Evolutionary conservation across 441 rosid species (phyloP), one percentile per base, ranked within the genome.

Genomic region (Pelargonium fulgidum): DNA sequence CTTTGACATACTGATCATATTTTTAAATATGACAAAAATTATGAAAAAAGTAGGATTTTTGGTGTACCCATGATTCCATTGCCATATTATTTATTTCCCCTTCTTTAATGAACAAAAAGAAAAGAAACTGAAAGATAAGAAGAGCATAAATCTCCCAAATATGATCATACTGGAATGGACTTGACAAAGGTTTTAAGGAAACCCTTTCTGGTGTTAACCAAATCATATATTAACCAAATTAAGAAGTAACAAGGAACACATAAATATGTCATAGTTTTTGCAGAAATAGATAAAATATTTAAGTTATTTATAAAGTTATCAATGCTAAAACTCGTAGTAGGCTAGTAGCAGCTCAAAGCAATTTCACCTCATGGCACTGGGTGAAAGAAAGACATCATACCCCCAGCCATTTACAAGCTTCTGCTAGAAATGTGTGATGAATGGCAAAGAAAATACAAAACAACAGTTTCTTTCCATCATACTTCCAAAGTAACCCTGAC

Each of bases 401-500:
- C 22, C 14, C 61, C 22, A 54, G 22, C 24, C 17, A 54, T 54
- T 20, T 20, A 54, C 61, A 54, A 54, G 24, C 61, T 54, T n/a
- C 61, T 14, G 22, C 17, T 24, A 54, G 2, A 54, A 54, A 54
- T 20, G 9, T 20, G 14, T 54, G 19, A 54, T 6, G 17, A 16
- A 54, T 54, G 61, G 22, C 61, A 54, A 16, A 54, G 61, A 54
- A 16, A 16, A 54, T 54, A 17, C 61, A 9, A 16, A 19, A 54
- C 61, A 54, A 54, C 61, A 54, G 19, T 17, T 54, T 54, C 17
- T 54, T 33, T 33, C 39, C 7, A 16, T 54, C 19, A 54, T 54
- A 54, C 61, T 54, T 54, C 61, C 61, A 54, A 7, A 54, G 61
- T 54, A 54, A 54, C 61, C 61, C 11, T 54, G 61, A 54, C 61